phyloP scores from a whole-genome alignment of 2,329 filamentous ascomycete genomes.

The Cadophora luteo-olivacea region DNA sequence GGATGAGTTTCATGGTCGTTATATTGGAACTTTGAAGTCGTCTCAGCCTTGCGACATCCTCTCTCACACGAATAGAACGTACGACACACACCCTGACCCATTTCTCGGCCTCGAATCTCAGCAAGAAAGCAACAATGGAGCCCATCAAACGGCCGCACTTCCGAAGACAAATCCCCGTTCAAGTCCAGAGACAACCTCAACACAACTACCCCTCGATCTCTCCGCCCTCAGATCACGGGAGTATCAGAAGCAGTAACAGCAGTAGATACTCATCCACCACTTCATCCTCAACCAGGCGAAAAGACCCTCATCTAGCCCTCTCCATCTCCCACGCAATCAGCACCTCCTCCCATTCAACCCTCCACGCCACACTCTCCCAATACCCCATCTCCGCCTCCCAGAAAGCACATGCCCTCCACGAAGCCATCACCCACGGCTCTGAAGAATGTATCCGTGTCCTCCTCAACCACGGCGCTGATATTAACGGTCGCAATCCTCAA shows the following conservation, averaged over 20 bases:
- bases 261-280: neutral
- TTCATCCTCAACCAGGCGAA: neutral
- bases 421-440: neutral
- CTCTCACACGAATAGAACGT: neutral
- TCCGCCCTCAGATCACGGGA: neutral
- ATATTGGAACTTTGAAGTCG: neutral
- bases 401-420: neutral
- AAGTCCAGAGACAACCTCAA: neutral
- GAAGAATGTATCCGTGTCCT: neutral
- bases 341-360: neutral
- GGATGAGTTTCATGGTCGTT: neutral
- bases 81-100: neutral
- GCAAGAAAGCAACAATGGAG: neutral
- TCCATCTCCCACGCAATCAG: neutral
- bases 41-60: neutral
- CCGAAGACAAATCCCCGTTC: neutral
- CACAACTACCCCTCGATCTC: neutral
- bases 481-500: slow-evolving; percentile 9
- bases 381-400: neutral
- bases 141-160: neutral
- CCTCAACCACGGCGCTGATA: slow-evolving; percentile 1
- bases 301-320: neutral
- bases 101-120: neutral
- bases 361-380: neutral
- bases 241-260: neutral